phyloP scores from a whole-genome alignment of 441 rosid genomes.

The Raphanus hybrid region DNA sequence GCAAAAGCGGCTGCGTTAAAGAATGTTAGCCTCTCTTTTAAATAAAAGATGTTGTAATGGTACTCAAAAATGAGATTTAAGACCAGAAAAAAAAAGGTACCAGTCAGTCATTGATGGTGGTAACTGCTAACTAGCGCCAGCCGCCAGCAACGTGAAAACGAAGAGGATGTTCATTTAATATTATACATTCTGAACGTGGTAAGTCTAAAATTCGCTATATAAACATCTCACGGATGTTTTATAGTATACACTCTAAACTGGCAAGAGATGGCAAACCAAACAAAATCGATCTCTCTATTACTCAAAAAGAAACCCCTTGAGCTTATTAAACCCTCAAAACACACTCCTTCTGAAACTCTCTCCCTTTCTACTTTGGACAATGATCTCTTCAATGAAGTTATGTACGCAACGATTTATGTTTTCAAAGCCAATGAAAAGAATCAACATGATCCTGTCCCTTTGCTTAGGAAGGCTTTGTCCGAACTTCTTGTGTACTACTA shows the following conservation, averaged over 20 bases:
- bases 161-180: neutral
- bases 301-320: slow-evolving; percentile 16
- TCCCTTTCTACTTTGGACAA: slow-evolving; percentile 56
- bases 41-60: neutral
- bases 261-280: slow-evolving; percentile 21
- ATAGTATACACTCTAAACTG: neutral
- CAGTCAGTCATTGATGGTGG: too few relatives aligned
- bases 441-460: slow-evolving; percentile 14
- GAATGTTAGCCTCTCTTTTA: neutral
- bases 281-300: neutral
- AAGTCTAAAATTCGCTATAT: neutral
- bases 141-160: neutral
- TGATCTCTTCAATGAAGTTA: slow-evolving; percentile 42
- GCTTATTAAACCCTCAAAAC: slow-evolving; percentile 51
- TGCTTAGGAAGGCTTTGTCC: slow-evolving; percentile 35
- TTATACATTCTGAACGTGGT: neutral
- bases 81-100: too few relatives aligned
- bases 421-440: slow-evolving; percentile 35
- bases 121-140: neutral
- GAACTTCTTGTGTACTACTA: slow-evolving; percentile 35
- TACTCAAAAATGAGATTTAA: too few relatives aligned
- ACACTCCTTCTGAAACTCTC: slow-evolving; percentile 45
- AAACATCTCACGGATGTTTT: neutral
- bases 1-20: neutral
- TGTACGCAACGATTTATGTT: slow-evolving; percentile 49